Evolutionary conservation across 805 yeast species (phyloP), one percentile per base, ranked within the genome.

Genomic region (Kodamaea kakaduensis): DNA sequence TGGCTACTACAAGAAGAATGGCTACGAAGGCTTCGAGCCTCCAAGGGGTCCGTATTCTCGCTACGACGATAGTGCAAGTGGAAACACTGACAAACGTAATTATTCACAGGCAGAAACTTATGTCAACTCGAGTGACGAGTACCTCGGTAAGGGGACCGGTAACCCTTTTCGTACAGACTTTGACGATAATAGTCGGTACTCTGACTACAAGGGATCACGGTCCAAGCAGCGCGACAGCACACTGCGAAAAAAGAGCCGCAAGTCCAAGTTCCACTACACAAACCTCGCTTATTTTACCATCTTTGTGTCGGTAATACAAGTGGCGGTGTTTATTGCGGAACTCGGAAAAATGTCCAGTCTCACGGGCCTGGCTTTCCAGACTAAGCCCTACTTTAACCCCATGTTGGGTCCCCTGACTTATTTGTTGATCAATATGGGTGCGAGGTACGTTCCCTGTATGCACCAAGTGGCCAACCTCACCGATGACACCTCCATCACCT

Each of bases 321-420:
- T 75, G 4, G 55, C 57, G 6, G 80, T 82, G 6, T 82, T 82
- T 48, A 67, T 80, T 6, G 81, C 70, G 9, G 88, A 82, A 52
- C 55, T 82, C 22, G 71, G 64, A 8, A 62, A 59, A 37, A 77
- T 77, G 84, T 71, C 77, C 5, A 47, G 52, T 5, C 60, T 75
- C 28, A 81, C 88, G 0, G 84, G 85, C 2, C 67, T 73, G 10
- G 76, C 81, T 3, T 70, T 82, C 41, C 85, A 78, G 50, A 77
- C 84, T 0, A 56, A 78, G 45, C 89, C 89, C 4, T 73, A 76
- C 41, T 78, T 82, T 62, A 82, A 82, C 51, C 89, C 88, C 5
- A 81, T 82, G 88, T 52, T 82, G 17, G 89, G 89, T 1, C 89
- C 89, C 9, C 79, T 86, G 2, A 59, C 80, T 0, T 79, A 79